Base-by-base conservation (phyloP, 805 yeast genomes). In the Lipomyces lipofer region DNA sequence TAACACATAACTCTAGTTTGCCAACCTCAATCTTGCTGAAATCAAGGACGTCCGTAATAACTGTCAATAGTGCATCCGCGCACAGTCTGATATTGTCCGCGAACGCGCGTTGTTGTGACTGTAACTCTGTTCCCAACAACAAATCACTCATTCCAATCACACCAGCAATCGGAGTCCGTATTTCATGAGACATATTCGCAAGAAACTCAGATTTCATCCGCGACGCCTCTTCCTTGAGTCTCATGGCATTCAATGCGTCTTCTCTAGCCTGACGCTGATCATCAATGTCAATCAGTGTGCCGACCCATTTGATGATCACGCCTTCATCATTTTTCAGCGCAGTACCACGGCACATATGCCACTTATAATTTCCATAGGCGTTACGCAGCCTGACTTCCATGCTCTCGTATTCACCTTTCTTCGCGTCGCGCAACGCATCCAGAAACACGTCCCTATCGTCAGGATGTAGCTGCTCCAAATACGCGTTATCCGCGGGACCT, bases 21-120 rank as follows among this genome's bases (percentile, higher is more conserved):
- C 83, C 82, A 56, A 78, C 82, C 58, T 79, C 83, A 35, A 79
- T 75, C 63, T 79, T 79, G 22, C 81, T 76, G 64, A 79, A 79
- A 4, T 80, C 80, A 50, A 79, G 68, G 22, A 79, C 79, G 3
- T 81, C 82, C 58, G 79, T 82, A 46, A 79, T 79, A 42, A 79
- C 80, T 51, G 72, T 76, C 49, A 79, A 67, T 1, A 82, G 75
- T 5, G 78, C 78, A 71, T 77, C 72, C 0, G 83, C 81, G 3
- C 80, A 75, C 49, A 71, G 70, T 59, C 74, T 72, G 50, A 80
- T 78, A 9, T 81, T 79, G 56, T 78, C 80, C 7, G 78, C 83
- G 57, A 79, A 79, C 53, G 77, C 79, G 21, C 72, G 64, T 58
- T 79, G 83, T 6, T 76, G 66, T 30, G 67, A 69, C 12, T 66